Evolutionary conservation across 106 monocot genomes (phyloP), one percentile per base, ranked within the genome.

Genomic region (Phalaenopsis equestris): DNA sequence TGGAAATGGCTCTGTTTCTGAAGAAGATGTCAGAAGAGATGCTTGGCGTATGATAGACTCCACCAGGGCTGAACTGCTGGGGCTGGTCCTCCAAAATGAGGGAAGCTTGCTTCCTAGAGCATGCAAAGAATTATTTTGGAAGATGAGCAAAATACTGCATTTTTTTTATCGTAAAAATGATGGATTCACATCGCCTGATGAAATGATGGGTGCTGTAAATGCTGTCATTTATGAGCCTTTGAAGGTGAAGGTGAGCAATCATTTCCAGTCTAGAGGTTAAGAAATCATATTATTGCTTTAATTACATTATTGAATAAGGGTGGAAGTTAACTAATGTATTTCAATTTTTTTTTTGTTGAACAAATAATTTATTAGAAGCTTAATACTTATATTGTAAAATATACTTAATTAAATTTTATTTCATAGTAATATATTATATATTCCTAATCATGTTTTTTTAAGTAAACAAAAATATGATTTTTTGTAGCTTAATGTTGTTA

Each of bases 111-210:
- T 99, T 85, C 99, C 94, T 16, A 87, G 75, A 86, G 79, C 79
- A 41, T 99, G 99, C 87, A 95, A 91, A 79, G 99, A 95, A 37
- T 49, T 99, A 41, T 99, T 99, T 49, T 99, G 99, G 99, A 93
- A 91, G 77, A 93, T 90, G 90, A 83, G 86, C 86, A 89, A 46
- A 76, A 85, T 88, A 21, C 74, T 93, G 37, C 89, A 95, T 58
- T 37, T 89, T 3, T 95, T 99, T 55, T 99, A 94, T 55, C 79
- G 79, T 48, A 85, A 73, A 2, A 87, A 65, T 37, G 98, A 99
- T 86, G 99, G 95, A 11, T 95, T 87, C 74, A 79, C 94, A 17
- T 99, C 94, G 23, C 94, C 92, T 2, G 90, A 82, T 67, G 93
- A 95, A 81, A 95, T 95, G 95, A 49, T 88, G 23, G 41, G 82